Evolutionary conservation across 106 monocot species (phyloP).

Genomic region (Allium cepa): DNA sequence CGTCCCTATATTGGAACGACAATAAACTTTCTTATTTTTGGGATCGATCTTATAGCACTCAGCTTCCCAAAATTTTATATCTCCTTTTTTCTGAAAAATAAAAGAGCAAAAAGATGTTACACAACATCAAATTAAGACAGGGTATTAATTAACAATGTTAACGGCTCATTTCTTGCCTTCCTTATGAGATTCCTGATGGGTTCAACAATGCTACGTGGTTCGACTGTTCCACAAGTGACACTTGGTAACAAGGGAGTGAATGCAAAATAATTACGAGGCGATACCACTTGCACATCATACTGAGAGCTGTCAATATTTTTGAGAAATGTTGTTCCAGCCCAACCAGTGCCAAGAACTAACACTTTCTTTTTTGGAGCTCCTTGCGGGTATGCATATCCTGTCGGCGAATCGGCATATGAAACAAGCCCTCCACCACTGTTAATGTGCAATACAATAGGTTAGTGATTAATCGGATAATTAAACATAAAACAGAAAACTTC

Average conservation of each 20-base stretch:
- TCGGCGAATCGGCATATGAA: slow-evolving; percentile 55
- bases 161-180: slow-evolving; percentile 30
- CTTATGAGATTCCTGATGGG: slow-evolving; percentile 69
- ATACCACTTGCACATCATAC: slow-evolving; percentile 79
- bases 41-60: slow-evolving; percentile 89
- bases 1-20: slow-evolving; percentile 51
- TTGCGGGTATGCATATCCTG: slow-evolving; percentile 16
- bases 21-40: slow-evolving; percentile 54
- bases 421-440: slow-evolving; percentile 55
- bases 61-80: slow-evolving; percentile 73
- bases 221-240: slow-evolving; percentile 88
- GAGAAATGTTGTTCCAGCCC: slow-evolving; percentile 84
- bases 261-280: slow-evolving; percentile 91
- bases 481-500: not conserved
- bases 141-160: too few relatives aligned
- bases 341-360: slow-evolving; percentile 79
- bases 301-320: slow-evolving; percentile 56
- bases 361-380: slow-evolving; percentile 57
- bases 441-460: not conserved
- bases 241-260: slow-evolving; percentile 87
- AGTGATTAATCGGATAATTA: not conserved
- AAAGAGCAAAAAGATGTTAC: not conserved
- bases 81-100: slow-evolving; percentile 56
- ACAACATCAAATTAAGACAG: not conserved
- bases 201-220: slow-evolving; percentile 79